Evolutionary conservation across 495 filamentous ascomycete genomes (phyloP), one percentile per base, ranked within the genome.

Genomic region (Rusavskia elegans): DNA sequence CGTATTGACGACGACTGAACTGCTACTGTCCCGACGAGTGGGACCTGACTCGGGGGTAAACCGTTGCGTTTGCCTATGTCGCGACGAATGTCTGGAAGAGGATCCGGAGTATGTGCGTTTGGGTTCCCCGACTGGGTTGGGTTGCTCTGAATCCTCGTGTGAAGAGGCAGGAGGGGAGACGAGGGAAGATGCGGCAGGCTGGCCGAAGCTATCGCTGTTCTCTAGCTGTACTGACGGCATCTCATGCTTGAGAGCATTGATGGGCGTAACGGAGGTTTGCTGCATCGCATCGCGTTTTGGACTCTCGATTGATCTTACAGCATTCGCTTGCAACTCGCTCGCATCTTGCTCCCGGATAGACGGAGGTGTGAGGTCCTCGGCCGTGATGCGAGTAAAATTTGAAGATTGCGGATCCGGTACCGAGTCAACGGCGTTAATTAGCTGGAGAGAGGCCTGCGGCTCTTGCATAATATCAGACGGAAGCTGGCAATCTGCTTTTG

Each of bases 151-250:
- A 51, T 75, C 71, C 52, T 73, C 72, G 20, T 63, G 68, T 49
- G 72, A 64, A 23, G 74, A 77, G 40, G 71, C 75, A 0, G 74
- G 74, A 23, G 74, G 74, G 0, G 74, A 77, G 10, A 76, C 72
- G 41, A 77, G 55, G 2, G 72, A 69, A 30, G 64, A 66, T 23
- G 68, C 54, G 23, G 67, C 54, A 17, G 59, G 53, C 27, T 42
- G 50, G 20, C 54, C 44, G 32, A 52, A 51, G 29, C 13, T 52
- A 21, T 45, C 41, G 45, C 45, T 51, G 3, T 38, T 36, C 5
- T 41, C 19, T 8, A 29, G 23, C 16, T 46, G 44, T 30, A 29
- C 14, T 29, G 44, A 11, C 14, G 23, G 6, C 9, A 21, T 23
- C 6, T 46, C 14, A 25, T 46, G 32, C 32, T 35, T 46, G 44